Evolutionary conservation across 768 basidiomycete species (phyloP).

Genomic region (Mycena pura): DNA sequence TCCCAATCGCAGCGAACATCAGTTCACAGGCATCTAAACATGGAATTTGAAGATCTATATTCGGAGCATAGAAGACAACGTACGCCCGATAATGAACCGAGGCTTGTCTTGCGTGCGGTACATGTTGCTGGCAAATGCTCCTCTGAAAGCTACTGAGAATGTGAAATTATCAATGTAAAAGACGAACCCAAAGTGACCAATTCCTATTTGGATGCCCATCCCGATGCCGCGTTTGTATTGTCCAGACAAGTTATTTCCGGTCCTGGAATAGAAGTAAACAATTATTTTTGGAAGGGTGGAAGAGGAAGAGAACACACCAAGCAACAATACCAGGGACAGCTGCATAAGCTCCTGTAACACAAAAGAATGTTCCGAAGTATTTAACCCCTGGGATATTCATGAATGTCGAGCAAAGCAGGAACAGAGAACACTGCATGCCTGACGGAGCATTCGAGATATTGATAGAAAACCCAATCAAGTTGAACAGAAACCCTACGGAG

Average conservation of each 20-base stretch:
- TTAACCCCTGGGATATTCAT: constrained; percentile 51
- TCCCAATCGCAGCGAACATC: constrained; percentile 72
- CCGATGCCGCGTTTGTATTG: constrained; percentile 75
- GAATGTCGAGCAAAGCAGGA: not conserved
- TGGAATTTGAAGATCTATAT: not conserved
- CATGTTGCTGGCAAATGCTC: constrained; percentile 68
- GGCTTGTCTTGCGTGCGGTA: constrained; percentile 66
- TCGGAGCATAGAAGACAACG: constrained; percentile 31
- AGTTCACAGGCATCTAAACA: constrained; percentile 65
- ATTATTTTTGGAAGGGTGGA: not conserved
- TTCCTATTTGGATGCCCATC: constrained; percentile 72
- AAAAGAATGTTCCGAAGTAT: constrained; percentile 77
- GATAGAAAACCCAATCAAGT: constrained; percentile 65
- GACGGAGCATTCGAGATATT: constrained; percentile 54
- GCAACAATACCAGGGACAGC: constrained; percentile 65
- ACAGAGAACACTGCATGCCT: not conserved
- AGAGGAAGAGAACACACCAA: constrained; percentile 49
- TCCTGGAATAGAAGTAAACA: constrained; percentile 44
- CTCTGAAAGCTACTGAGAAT: constrained; percentile 35
- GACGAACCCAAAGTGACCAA: constrained; percentile 57
- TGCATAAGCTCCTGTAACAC: constrained; percentile 66
- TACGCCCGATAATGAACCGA: constrained; percentile 68
- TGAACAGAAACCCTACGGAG: constrained; percentile 52
- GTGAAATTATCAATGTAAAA: not conserved
- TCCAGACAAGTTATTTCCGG: constrained; percentile 70